Evolutionary conservation across 2,329 filamentous ascomycete genomes (phyloP).

Genomic region (Acephala macrosclerotiorum): DNA sequence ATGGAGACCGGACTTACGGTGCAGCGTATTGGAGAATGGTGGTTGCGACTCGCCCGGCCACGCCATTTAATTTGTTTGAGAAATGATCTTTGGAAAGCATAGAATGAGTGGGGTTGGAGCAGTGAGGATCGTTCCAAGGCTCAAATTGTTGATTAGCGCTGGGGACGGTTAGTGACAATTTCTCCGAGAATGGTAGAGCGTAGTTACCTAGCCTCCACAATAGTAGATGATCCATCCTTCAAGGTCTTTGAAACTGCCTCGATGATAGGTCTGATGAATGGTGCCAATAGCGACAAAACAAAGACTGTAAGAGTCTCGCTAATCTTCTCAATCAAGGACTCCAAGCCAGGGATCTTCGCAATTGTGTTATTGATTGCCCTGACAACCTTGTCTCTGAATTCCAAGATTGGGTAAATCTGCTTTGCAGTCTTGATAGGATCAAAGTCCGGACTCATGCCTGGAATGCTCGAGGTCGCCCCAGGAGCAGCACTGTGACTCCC

Average conservation of each 20-base stretch:
- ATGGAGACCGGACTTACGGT: conserved; percentile 69
- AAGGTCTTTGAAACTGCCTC: conserved; percentile 82
- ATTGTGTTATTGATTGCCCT: conserved; percentile 85
- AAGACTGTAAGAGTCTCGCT: conserved; percentile 93
- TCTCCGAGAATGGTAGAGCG: neutral
- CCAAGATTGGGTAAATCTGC: conserved; percentile 93
- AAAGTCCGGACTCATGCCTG: conserved; percentile 77
- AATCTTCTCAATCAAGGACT: conserved; percentile 90
- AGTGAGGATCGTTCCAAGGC: conserved; percentile 78
- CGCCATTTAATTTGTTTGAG: conserved; percentile 78
- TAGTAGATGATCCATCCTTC: conserved; percentile 82
- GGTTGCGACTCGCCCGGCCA: conserved; percentile 75
- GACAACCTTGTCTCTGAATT: conserved; percentile 94
- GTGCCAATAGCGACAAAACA: conserved; percentile 87
- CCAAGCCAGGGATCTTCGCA: conserved; percentile 89
- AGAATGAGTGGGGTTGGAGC: conserved; percentile 82
- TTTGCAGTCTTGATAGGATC: conserved; percentile 79
- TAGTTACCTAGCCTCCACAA: conserved; percentile 62
- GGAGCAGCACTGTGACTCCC: conserved; percentile 51
- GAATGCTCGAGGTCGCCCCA: conserved; percentile 55
- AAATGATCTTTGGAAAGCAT: conserved; percentile 88
- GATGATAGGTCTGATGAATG: conserved; percentile 92
- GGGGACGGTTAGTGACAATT: conserved; percentile 5
- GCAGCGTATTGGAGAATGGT: conserved; percentile 86
- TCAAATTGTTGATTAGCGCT: conserved; percentile 77